phyloP scores from a whole-genome alignment of 306 rosid genomes.

The Carpinus fangiana region DNA sequence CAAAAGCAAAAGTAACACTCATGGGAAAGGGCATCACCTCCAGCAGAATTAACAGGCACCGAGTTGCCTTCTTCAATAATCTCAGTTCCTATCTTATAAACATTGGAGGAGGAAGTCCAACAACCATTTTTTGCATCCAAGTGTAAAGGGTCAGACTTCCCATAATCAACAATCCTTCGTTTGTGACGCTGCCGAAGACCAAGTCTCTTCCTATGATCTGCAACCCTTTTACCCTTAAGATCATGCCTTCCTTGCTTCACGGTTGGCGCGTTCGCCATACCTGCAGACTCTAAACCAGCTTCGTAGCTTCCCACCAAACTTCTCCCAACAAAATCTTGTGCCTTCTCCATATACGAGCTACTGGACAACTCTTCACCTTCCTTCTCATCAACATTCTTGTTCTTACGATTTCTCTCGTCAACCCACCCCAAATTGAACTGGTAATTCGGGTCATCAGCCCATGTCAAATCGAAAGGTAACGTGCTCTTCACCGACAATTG shows the following conservation, averaged over 20 bases:
- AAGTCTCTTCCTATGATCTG: conserved; percentile 20
- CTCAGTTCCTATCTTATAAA: conserved; percentile 23
- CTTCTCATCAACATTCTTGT: conserved; percentile 24
- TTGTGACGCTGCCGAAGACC: conserved; percentile 25
- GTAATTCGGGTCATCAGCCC: conserved; percentile 18
- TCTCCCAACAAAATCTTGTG: conserved; percentile 8
- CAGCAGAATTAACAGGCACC: conserved; percentile 31
- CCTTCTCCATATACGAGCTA: conserved; percentile 16
- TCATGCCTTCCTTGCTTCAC: conserved; percentile 21
- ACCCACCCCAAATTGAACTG: neutral
- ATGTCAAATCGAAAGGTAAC: conserved; percentile 37
- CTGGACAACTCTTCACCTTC: conserved; percentile 28
- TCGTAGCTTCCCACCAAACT: conserved; percentile 7
- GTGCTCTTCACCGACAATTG: conserved; percentile 22
- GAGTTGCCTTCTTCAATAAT: conserved; percentile 27
- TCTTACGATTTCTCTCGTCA: conserved; percentile 20
- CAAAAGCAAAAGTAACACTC: neutral
- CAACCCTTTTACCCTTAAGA: conserved; percentile 21
- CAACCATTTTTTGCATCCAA: conserved; percentile 21
- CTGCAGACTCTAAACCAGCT: conserved; percentile 3
- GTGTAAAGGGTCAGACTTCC: conserved; percentile 22
- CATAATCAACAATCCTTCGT: conserved; percentile 9
- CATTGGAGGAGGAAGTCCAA: conserved; percentile 32
- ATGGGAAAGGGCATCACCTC: conserved; percentile 23
- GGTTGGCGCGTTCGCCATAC: conserved; percentile 4